Base-by-base conservation (phyloP, 805 yeast species). In the Scheffersomyces amazonensis region DNA sequence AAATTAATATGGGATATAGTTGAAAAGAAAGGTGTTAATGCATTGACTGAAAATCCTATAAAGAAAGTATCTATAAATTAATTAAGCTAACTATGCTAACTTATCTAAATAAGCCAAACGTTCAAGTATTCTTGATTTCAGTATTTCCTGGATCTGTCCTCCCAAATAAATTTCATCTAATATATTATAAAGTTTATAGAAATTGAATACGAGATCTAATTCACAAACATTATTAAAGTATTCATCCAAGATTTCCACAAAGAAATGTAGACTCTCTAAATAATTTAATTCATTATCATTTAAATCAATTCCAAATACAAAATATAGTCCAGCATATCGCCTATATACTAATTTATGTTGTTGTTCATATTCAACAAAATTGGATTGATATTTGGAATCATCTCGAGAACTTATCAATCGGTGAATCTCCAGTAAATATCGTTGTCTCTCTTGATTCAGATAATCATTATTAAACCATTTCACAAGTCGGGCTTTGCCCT, bases 141-240 rank as follows among this genome's bases (percentile, higher is more conserved):
- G 84, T 1, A 89, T 84, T 54, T 89, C 96, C 55, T 85, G 88
- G 10, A 90, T 70, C 58, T 93, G 97, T 10, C 99, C 99, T 10
- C 90, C 96, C 33, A 87, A 56, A 52, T 83, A 87, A 57, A 93
- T 74, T 60, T 90, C 96, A 58, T 93, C 97, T 42, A 93, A 58
- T 7, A 89, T 83, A 38, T 76, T 72, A 58, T 89, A 87, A 10
- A 87, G 81, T 58, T 84, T 87, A 69, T 83, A 82, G 62, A 91
- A 91, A 61, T 89, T 88, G 69, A 90, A 93, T 16, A 93, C 95
- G 40, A 93, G 73, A 58, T 91, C 98, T 48, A 91, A 71, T 62
- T 91, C 97, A 64, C 97, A 90, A 6, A 91, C 98, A 52, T 82
- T 88, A 47, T 88, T 83, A 53, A 91, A 91, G 57, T 82, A 87